These are phyloP conservation scores for Magnolia changhungtana DNA, from an alignment of 164 flowering plant genomes.

Conservation along the genomic window DNA sequence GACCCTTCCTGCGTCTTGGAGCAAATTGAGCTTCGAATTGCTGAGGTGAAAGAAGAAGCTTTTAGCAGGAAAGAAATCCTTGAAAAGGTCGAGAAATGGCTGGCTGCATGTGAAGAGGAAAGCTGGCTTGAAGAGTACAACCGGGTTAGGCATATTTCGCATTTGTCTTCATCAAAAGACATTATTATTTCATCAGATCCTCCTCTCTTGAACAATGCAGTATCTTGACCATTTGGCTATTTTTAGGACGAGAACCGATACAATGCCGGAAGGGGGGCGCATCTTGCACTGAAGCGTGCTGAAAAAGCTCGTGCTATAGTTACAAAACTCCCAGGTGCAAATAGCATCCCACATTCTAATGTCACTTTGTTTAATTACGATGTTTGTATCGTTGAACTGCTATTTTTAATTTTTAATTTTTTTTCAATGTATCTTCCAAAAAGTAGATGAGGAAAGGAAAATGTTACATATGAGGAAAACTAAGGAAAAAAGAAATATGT, in stretches of 20 bases:
- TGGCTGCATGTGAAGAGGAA: conserved; percentile 77
- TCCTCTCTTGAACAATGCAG: not conserved
- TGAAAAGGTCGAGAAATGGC: conserved; percentile 81
- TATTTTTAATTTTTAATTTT: too few relatives aligned
- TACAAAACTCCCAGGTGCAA: conserved; percentile 61
- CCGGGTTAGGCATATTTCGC: conserved; percentile 35
- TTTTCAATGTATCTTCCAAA: too few relatives aligned
- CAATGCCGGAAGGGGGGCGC: conserved; percentile 76
- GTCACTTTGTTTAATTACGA: too few relatives aligned
- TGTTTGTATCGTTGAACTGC: too few relatives aligned
- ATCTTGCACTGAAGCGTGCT: conserved; percentile 69
- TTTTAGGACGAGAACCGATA: conserved; percentile 73
- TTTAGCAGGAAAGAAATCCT: conserved; percentile 74
- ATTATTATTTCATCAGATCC: not conserved
- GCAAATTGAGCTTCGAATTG: conserved; percentile 58
- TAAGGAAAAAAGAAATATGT: too few relatives aligned
- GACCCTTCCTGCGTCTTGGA: conserved; percentile 45
- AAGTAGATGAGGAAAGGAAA: too few relatives aligned
- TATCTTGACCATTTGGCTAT: conserved; percentile 2
- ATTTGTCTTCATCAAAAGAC: not conserved
- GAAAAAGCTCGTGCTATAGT: conserved; percentile 71
- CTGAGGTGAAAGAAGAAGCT: conserved; percentile 65
- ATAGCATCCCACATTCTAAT: not conserved
- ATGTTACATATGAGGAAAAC: too few relatives aligned
- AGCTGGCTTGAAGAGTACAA: conserved; percentile 87